Evolutionary conservation across 768 basidiomycete genomes (phyloP).

Genomic region (Tulasnella calospora): DNA sequence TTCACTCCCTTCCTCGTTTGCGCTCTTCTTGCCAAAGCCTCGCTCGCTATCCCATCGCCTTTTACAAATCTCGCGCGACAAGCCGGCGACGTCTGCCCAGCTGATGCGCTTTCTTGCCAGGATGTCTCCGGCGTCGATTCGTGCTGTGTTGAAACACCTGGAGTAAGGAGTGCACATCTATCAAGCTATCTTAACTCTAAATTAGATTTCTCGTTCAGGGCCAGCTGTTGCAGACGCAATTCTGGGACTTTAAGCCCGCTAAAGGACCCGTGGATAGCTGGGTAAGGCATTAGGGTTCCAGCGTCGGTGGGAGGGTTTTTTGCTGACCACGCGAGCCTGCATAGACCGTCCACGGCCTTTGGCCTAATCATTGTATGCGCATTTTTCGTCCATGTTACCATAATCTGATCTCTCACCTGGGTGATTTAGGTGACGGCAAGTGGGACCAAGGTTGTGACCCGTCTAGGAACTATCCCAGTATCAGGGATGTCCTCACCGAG

Average conservation of each 20-base stretch:
- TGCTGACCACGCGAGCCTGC: neutral
- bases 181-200: neutral
- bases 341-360: slow-evolving; percentile 46
- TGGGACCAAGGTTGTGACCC: slow-evolving; percentile 34
- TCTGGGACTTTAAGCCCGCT: slow-evolving; percentile 64
- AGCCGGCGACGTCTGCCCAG: neutral
- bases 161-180: slow-evolving; percentile 42
- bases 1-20: neutral
- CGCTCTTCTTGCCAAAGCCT: neutral
- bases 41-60: neutral
- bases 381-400: neutral
- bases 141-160: slow-evolving; percentile 65
- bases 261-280: slow-evolving; percentile 63
- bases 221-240: slow-evolving; percentile 57
- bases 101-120: neutral
- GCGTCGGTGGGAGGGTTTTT: neutral
- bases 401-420: neutral
- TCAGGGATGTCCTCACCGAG: slow-evolving; percentile 30
- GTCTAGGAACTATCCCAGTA: slow-evolving; percentile 31
- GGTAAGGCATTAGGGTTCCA: slow-evolving; percentile 40
- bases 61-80: neutral
- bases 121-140: slow-evolving; percentile 30
- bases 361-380: slow-evolving; percentile 31
- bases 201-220: slow-evolving; percentile 43
- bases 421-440: slow-evolving; percentile 19